Conservation (phyloP, 805 yeast species). For the Pichia membranifaciens region DNA sequence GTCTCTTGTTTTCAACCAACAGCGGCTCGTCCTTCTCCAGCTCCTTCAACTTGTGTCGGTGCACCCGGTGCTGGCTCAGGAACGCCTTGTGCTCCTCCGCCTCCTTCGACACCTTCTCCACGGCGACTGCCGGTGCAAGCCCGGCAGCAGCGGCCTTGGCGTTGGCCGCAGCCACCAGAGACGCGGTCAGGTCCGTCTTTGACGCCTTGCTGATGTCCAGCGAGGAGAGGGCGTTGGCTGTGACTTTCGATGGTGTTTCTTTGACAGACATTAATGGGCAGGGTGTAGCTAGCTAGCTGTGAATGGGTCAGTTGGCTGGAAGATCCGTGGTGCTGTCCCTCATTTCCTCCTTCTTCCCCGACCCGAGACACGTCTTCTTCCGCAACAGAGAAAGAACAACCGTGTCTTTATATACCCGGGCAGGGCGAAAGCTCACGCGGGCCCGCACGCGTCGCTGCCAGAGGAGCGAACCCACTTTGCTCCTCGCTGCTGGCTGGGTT, state of each 20-base stretch:
- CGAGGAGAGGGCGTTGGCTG: constrained; percentile 51
- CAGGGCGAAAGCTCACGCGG: neutral
- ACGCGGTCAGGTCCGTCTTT: constrained; percentile 37
- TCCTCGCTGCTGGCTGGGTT: too few species aligned
- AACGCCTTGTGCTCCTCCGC: constrained; percentile 46
- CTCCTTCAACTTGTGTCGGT: constrained; percentile 68
- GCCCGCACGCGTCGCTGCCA: neutral
- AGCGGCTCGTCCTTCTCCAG: constrained; percentile 86
- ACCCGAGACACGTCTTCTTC: too few species aligned
- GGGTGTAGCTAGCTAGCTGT: too few species aligned
- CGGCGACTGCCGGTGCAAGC: constrained; percentile 5
- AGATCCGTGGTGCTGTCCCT: too few species aligned
- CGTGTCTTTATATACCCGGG: constrained; percentile 5
- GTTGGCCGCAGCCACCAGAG: constrained; percentile 38
- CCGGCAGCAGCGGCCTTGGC: constrained; percentile 26
- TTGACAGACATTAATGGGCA: constrained; percentile 53
- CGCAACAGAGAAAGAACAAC: neutral
- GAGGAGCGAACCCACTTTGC: neutral
- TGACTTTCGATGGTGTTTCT: constrained; percentile 67
- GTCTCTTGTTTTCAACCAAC: constrained; percentile 72
- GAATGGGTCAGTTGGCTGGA: too few species aligned
- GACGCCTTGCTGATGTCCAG: constrained; percentile 42
- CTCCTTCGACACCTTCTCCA: constrained; percentile 17
- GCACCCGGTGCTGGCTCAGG: constrained; percentile 55
- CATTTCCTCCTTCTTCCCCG: too few species aligned